Conservation (phyloP, 129 eudicot genomes). For the Dittrichia graveolens region DNA sequence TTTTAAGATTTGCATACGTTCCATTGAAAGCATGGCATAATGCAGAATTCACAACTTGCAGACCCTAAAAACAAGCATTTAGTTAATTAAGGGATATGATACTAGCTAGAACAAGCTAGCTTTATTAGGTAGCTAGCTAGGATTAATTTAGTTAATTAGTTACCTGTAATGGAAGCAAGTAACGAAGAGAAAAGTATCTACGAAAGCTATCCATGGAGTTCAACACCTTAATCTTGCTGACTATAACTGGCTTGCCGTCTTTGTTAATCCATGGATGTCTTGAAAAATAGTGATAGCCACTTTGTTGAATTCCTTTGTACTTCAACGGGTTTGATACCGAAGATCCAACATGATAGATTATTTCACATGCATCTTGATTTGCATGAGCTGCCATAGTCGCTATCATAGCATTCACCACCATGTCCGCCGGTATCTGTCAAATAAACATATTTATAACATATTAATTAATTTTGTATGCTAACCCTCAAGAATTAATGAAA, state of each 20-base stretch:
- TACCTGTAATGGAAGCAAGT: slow-evolving; percentile 53
- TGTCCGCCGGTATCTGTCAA: slow-evolving; percentile 55
- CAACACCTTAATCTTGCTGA: slow-evolving; percentile 30
- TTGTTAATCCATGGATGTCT: slow-evolving; percentile 45
- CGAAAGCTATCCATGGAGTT: slow-evolving; percentile 50
- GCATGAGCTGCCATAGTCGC: slow-evolving; percentile 48
- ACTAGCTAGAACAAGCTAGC: too few species aligned
- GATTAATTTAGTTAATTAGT: background rate
- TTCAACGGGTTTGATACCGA: slow-evolving; percentile 50
- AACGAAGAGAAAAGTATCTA: slow-evolving; percentile 42
- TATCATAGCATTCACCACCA: slow-evolving; percentile 57
- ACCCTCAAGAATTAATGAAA: too few species aligned
- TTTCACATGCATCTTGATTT: slow-evolving; percentile 22
- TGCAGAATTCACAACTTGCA: slow-evolving; percentile 29
- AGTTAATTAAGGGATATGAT: background rate
- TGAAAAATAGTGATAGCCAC: slow-evolving; percentile 38
- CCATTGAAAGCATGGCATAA: slow-evolving; percentile 39
- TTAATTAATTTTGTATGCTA: background rate
- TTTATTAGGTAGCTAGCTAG: too few species aligned
- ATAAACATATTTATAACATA: background rate
- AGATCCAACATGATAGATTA: slow-evolving; percentile 56
- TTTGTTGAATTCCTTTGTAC: slow-evolving; percentile 26
- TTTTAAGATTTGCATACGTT: slow-evolving; percentile 19
- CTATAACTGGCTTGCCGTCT: slow-evolving; percentile 48
- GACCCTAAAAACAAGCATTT: slow-evolving; percentile 22